phyloP scores from a whole-genome alignment of 495 filamentous ascomycete species.

The Barbatosphaeria neglecta region DNA sequence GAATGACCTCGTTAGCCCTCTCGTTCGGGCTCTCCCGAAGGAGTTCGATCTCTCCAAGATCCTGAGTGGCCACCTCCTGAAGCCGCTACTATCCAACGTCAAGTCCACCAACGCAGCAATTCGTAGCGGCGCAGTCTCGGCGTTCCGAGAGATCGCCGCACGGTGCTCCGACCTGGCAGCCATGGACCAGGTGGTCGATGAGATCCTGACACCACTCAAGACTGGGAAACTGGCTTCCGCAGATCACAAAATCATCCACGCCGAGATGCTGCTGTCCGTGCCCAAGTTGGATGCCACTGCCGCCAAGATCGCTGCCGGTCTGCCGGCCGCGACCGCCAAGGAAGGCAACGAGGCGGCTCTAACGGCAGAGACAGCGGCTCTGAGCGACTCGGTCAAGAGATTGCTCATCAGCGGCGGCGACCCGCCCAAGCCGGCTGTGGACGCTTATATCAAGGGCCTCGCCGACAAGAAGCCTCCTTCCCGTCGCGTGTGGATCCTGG shows the following conservation, averaged over 20 bases:
- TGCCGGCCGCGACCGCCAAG: slow-evolving; percentile 55
- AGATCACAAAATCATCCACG: slow-evolving; percentile 71
- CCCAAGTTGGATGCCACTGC: slow-evolving; percentile 44
- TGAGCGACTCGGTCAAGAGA: slow-evolving; percentile 48
- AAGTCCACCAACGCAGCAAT: slow-evolving; percentile 78
- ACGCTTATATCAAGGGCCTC: slow-evolving; percentile 68
- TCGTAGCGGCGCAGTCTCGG: slow-evolving; percentile 59
- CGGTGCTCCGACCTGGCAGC: slow-evolving; percentile 43
- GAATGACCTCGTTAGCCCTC: slow-evolving; percentile 56
- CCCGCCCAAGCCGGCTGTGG: slow-evolving; percentile 49
- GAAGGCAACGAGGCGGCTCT: slow-evolving; percentile 81
- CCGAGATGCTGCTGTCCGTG: slow-evolving; percentile 60
- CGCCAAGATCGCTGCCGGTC: slow-evolving; percentile 49
- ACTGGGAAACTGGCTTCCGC: slow-evolving; percentile 65
- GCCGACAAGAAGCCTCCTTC: slow-evolving; percentile 70
- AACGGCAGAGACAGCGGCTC: slow-evolving; percentile 56
- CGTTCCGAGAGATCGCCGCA: slow-evolving; percentile 53
- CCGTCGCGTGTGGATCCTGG: slow-evolving; percentile 70
- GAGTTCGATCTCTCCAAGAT: slow-evolving; percentile 66
- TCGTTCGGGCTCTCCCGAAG: slow-evolving; percentile 56
- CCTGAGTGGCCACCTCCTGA: slow-evolving; percentile 57
- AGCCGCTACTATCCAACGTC: slow-evolving; percentile 73
- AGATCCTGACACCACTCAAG: slow-evolving; percentile 68
- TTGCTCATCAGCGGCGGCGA: slow-evolving; percentile 46
- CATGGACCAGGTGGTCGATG: slow-evolving; percentile 56